These are phyloP conservation scores for Luffa acutangula DNA, from an alignment of 306 rosid genomes.

Conservation along the genomic window DNA sequence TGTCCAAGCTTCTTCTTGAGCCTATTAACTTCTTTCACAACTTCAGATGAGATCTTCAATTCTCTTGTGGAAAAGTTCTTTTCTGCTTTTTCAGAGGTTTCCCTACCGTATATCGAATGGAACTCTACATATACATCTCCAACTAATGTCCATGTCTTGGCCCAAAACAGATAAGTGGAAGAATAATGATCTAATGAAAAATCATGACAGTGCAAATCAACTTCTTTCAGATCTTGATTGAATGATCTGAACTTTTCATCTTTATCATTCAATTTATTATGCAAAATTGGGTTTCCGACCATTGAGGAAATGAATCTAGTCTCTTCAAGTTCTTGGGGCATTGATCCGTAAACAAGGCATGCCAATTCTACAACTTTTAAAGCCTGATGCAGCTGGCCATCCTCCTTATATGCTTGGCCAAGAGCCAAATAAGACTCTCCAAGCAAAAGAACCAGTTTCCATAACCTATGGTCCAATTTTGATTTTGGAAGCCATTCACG, in stretches of 20 bases:
- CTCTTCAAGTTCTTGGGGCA: conserved; percentile 89
- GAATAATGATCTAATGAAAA: conserved; percentile 45
- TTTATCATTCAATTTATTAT: conserved; percentile 25
- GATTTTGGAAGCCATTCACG: conserved; percentile 94
- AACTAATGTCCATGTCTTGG: conserved; percentile 82
- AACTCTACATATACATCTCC: conserved; percentile 83
- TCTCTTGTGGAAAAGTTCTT: conserved; percentile 43
- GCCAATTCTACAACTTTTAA: conserved; percentile 82
- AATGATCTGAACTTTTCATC: conserved; percentile 26
- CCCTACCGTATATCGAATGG: conserved; percentile 42
- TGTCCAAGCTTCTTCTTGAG: conserved; percentile 76
- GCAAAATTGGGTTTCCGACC: conserved; percentile 39
- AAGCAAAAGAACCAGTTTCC: conserved; percentile 96
- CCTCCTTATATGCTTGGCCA: conserved; percentile 82
- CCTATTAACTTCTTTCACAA: conserved; percentile 91
- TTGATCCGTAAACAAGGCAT: conserved; percentile 89
- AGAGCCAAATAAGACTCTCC: conserved; percentile 96
- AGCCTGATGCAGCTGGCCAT: conserved; percentile 70
- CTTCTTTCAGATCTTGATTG: conserved; percentile 24
- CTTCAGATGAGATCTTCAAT: conserved; percentile 82
- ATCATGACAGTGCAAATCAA: conserved; percentile 22
- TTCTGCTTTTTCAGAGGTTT: conserved; percentile 33
- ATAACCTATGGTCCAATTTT: conserved; percentile 74
- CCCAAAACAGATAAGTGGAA: conserved; percentile 80
- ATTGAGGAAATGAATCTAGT: conserved; percentile 79